These are phyloP conservation scores for Podospora didyma DNA, from an alignment of 495 filamentous ascomycete species.

Conservation along the genomic window DNA sequence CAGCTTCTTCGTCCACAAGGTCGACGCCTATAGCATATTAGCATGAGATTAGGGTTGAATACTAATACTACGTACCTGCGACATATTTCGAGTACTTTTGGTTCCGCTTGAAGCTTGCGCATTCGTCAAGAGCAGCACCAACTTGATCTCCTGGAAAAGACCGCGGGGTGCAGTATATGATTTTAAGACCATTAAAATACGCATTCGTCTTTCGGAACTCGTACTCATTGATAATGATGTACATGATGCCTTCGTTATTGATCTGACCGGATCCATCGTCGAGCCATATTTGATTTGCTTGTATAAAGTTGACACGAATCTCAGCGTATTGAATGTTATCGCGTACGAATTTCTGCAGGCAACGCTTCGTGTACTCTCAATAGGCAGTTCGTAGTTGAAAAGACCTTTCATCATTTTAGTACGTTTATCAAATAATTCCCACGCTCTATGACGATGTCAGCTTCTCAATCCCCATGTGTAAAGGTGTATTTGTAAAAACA, in stretches of 20 bases:
- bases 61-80: slow-evolving; percentile 39
- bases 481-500: not conserved
- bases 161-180: slow-evolving; percentile 51
- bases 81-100: slow-evolving; percentile 58
- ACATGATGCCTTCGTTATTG: slow-evolving; percentile 46
- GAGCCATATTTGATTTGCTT: slow-evolving; percentile 45
- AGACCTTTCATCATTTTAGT: slow-evolving; percentile 59
- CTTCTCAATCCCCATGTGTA: not conserved
- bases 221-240: slow-evolving; percentile 46
- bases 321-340: slow-evolving; percentile 58
- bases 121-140: slow-evolving; percentile 65
- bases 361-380: slow-evolving; percentile 40
- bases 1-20: slow-evolving; percentile 80
- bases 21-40: slow-evolving; percentile 61
- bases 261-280: slow-evolving; percentile 39
- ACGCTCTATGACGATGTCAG: slow-evolving; percentile 37
- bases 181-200: slow-evolving; percentile 42
- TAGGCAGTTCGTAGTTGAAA: slow-evolving; percentile 56
- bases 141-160: slow-evolving; percentile 57
- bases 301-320: slow-evolving; percentile 55
- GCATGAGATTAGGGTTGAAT: not conserved
- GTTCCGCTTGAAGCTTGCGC: slow-evolving; percentile 75
- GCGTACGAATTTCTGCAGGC: slow-evolving; percentile 46
- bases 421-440: slow-evolving; percentile 50
- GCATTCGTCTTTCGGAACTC: slow-evolving; percentile 38